These are phyloP conservation scores for Alternaria sp. DNA, from an alignment of 2,329 filamentous ascomycete species.

Conservation along the genomic window DNA sequence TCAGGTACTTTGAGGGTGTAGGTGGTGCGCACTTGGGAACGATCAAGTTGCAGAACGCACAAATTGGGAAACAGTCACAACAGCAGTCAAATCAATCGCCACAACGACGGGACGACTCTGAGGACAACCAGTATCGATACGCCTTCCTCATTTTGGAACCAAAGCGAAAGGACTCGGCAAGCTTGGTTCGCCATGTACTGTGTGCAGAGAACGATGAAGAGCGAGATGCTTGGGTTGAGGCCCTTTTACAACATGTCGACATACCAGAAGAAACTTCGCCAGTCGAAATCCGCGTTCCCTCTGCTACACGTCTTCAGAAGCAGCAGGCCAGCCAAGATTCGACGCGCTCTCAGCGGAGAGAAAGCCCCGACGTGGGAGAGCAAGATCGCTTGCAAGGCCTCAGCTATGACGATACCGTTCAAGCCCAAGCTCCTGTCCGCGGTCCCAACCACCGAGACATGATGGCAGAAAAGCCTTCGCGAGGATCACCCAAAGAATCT, in stretches of 20 bases:
- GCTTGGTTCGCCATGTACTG: conserved; percentile 88
- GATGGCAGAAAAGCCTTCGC: conserved; percentile 28
- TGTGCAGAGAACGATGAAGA: conserved; percentile 95
- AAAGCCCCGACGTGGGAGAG: conserved; percentile 52
- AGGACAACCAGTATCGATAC: conserved; percentile 94
- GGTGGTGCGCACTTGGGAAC: conserved; percentile 90
- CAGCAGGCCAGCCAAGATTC: conserved; percentile 39
- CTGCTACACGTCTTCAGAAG: conserved; percentile 54
- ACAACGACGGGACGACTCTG: conserved; percentile 72
- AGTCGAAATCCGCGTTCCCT: conserved; percentile 56
- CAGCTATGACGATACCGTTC: conserved; percentile 65
- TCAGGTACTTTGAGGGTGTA: conserved; percentile 92
- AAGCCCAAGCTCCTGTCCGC: conserved; percentile 65
- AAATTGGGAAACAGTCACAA: conserved; percentile 91
- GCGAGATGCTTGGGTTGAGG: conserved; percentile 92
- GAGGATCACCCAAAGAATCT: conserved; percentile 48
- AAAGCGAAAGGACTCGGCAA: conserved; percentile 92
- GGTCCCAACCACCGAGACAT: conserved; percentile 51
- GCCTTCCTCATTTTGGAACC: conserved; percentile 94
- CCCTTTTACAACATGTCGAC: conserved; percentile 88
- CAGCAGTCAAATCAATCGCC: conserved; percentile 67
- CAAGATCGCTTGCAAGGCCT: conserved; percentile 56
- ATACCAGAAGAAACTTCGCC: conserved; percentile 61
- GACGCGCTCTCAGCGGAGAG: conserved; percentile 42
- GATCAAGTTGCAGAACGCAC: conserved; percentile 88